Evolutionary conservation across 1,139 yeast species (phyloP).

Genomic region (Yamadazyma mexicana): DNA sequence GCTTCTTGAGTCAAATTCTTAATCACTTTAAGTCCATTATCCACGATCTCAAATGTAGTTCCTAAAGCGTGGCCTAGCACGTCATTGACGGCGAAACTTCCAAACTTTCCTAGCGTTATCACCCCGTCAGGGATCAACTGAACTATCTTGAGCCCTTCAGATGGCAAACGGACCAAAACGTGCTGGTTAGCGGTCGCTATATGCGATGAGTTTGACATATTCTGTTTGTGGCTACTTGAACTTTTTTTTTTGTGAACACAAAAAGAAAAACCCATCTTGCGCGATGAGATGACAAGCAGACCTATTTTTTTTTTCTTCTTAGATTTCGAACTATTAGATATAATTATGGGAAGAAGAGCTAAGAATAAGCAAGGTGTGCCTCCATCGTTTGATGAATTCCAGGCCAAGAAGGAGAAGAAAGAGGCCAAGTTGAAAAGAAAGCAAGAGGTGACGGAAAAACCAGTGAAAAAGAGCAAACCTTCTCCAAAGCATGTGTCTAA

Average conservation of each 20-base stretch:
- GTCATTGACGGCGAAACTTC: slow-evolving; percentile 72
- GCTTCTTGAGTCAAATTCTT: slow-evolving; percentile 30
- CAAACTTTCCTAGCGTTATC: slow-evolving; percentile 86
- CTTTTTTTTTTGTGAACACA: not conserved
- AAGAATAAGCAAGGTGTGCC: slow-evolving; percentile 90
- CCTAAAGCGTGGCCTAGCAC: slow-evolving; percentile 84
- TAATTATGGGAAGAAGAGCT: slow-evolving; percentile 83
- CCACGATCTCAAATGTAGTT: slow-evolving; percentile 80
- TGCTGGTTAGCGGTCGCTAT: slow-evolving; percentile 36
- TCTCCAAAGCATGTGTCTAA: slow-evolving; percentile 10
- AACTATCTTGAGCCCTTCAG: slow-evolving; percentile 72
- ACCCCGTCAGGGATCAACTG: slow-evolving; percentile 59
- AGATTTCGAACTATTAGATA: not conserved
- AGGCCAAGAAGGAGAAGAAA: slow-evolving; percentile 54
- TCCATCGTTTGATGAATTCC: slow-evolving; percentile 81
- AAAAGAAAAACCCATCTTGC: not conserved
- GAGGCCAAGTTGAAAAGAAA: slow-evolving; percentile 36
- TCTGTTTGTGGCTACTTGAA: not conserved
- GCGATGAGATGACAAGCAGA: slow-evolving; percentile 12
- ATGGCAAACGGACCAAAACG: slow-evolving; percentile 76
- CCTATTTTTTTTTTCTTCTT: slow-evolving; percentile 2
- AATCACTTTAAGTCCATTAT: slow-evolving; percentile 52
- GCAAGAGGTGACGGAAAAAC: slow-evolving; percentile 19
- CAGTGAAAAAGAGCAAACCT: slow-evolving; percentile 16
- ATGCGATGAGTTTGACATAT: slow-evolving; percentile 1